Conservation (phyloP, 164 flowering plant species). For the Chloranthus sessilifolius region DNA sequence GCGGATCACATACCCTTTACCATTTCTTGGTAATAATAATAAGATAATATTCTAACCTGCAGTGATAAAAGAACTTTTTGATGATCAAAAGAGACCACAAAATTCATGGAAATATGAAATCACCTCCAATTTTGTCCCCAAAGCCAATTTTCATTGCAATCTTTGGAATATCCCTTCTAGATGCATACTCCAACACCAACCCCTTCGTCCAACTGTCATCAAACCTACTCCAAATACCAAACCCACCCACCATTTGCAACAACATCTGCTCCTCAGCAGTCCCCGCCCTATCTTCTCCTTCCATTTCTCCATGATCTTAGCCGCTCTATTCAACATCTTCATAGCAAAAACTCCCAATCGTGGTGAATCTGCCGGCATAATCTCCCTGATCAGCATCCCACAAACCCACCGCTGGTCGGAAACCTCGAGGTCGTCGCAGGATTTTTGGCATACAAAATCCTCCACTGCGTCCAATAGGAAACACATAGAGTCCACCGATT, state of each 20-base stretch:
- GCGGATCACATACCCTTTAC: too few species aligned
- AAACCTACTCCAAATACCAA: constrained; percentile 34
- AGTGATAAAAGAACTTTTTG: too few species aligned
- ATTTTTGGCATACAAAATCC: constrained; percentile 26
- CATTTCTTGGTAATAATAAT: too few species aligned
- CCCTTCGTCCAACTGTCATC: constrained; percentile 41
- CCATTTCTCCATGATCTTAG: constrained; percentile 20
- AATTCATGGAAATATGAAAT: too few species aligned
- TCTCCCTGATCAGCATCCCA: constrained; percentile 36
- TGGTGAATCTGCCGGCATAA: constrained; percentile 19
- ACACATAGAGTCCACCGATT: constrained; percentile 38
- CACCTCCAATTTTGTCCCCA: constrained; percentile 51
- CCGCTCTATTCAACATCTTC: constrained; percentile 35
- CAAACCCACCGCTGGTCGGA: constrained; percentile 62
- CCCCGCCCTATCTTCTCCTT: constrained; percentile 27
- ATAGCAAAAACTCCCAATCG: constrained; percentile 16
- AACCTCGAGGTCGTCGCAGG: constrained; percentile 24
- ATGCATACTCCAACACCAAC: constrained; percentile 34
- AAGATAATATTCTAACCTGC: too few species aligned
- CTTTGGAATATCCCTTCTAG: constrained; percentile 59
- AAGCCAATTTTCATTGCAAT: constrained; percentile 38
- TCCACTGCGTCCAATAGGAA: constrained; percentile 43
- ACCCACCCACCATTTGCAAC: constrained; percentile 43
- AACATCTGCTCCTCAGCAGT: constrained; percentile 58
- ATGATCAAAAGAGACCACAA: too few species aligned